Evolutionary conservation across 768 basidiomycete genomes (phyloP), one percentile per base, ranked within the genome.

Genomic region (Naganishia onofrii): DNA sequence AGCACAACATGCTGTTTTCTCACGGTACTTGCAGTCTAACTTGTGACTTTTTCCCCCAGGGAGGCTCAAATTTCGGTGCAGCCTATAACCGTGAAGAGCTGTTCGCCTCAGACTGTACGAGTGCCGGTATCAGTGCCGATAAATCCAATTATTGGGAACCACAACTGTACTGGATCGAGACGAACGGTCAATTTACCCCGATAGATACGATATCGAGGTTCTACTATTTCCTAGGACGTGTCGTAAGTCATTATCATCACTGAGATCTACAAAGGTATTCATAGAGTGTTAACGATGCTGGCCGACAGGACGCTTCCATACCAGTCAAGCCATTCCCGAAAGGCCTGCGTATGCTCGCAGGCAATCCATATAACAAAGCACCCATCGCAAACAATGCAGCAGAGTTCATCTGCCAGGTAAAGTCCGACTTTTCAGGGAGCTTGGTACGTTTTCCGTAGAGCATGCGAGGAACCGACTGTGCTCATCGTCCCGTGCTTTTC

Each of bases 201-300:
- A 12, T 78, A 29, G 64, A 71, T 4, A 67, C 74, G 13, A 52
- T 57, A 28, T 57, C 70, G 17, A 72, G 79, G 66, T 77, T 77
- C 67, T 80, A 80, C 74, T 80, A 80, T 71, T 78, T 78, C 70
- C 57, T 76, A 13, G 72, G 68, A 9, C 53, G 75, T 60, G 77
- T 48, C 21, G 69, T 64, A 17, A 44, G 55, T 69, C 9, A 2
- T 9, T 21, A 13, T 26, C 42, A 17, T 32, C 44, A 29, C 31
- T 32, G 21, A 17, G 21, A n/a, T n/a, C n/a, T n/a, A n/a, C n/a
- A n/a, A 3, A 63, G 42, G 42, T 2, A 10, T 15, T 42, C 21
- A 51, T 21, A 2, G 48, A 6, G 3, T 26, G 12, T n/a, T 51
- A n/a, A 51, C 13, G 12, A 7, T 51, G 23, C 5, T 23, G 34